Evolutionary conservation across 2,329 filamentous ascomycete genomes (phyloP), one percentile per base, ranked within the genome.

Genomic region (Fusarium anthophilum): DNA sequence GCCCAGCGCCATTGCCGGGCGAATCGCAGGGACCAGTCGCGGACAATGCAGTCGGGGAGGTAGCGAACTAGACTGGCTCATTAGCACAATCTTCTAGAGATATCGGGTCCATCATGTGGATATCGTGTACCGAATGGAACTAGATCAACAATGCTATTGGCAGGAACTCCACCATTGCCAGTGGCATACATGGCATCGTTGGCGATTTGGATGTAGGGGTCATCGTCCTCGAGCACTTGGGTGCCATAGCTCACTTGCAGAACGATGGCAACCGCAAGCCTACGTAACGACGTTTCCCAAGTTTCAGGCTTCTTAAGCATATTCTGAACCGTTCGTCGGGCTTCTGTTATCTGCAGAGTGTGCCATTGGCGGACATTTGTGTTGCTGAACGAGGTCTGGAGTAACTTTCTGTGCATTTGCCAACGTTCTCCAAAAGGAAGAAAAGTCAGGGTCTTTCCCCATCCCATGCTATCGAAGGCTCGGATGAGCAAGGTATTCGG

Each of bases 381-480:
- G 66, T 81, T 82, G 58, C 81, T 82, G 69, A 87, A 86, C 8
- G 79, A 80, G 17, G 80, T 81, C 75, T 87, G 86, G 13, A 87
- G 79, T 24, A 86, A 59, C 59, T 81, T 83, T 41, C 86, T 81
- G 69, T 87, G 85, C 67, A 84, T 76, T 50, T 81, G 80, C 79
- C 85, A 86, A 56, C 76, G 78, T 37, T 81, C 76, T 7, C 83
- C 83, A 78, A 82, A 85, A 44, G 81, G 82, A 8, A 86, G 80
- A 69, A 86, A 87, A 17, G 86, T 86, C 66, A 86, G 73, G 11
- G 85, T 87, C 58, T 81, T 82, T 24, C 82, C 81, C 85, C 86
- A 87, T 18, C 84, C 84, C 83, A 85, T 85, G 18, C 79, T 80
- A 28, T 35, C 13, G n/a, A 37, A 35, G 22, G 18, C 11, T 15